A percentile compares a stretch with the other conserved stretches of the same genome.
Evolutionary conservation across 2,329 filamentous ascomycete species (phyloP).

Genomic region (Alternaria tenuissima): DNA sequence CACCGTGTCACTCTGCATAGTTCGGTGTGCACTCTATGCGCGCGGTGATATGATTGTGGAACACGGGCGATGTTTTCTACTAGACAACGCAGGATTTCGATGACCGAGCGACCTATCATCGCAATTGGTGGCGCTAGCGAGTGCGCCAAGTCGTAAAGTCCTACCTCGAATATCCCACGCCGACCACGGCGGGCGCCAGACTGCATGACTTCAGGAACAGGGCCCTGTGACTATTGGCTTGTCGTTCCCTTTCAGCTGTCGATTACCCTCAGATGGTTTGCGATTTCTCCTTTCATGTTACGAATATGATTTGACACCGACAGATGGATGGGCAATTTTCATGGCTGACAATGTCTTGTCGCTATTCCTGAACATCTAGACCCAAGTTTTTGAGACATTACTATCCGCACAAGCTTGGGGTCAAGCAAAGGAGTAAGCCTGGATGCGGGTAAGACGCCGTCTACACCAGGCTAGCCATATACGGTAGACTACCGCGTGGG

Average conservation of each 20-base stretch:
- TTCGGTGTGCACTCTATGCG: background rate
- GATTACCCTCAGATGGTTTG: background rate
- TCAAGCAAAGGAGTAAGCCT: background rate
- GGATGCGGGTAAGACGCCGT: conserved; percentile 1
- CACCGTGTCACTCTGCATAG: background rate
- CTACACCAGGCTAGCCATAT: conserved; percentile 1
- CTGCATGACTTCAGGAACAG: background rate
- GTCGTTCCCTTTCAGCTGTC: background rate
- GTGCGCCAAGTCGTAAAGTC: background rate
- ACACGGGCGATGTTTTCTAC: background rate
- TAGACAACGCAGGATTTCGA: conserved; percentile 1
- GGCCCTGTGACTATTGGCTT: background rate
- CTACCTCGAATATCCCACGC: background rate
- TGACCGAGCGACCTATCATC: conserved; percentile 3
- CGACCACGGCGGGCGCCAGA: background rate
- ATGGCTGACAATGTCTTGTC: background rate
- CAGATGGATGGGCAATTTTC: background rate
- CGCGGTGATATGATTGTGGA: background rate
- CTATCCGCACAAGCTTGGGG: background rate
- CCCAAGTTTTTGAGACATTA: background rate
- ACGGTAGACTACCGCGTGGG: background rate
- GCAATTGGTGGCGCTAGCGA: background rate
- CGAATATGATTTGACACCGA: background rate
- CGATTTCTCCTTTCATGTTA: background rate
- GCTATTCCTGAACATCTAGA: background rate